A percentile compares a stretch with the other conserved stretches of the same genome.
phyloP scores from a whole-genome alignment of 1,139 yeast genomes.

The Saccharomyces hybrid region DNA sequence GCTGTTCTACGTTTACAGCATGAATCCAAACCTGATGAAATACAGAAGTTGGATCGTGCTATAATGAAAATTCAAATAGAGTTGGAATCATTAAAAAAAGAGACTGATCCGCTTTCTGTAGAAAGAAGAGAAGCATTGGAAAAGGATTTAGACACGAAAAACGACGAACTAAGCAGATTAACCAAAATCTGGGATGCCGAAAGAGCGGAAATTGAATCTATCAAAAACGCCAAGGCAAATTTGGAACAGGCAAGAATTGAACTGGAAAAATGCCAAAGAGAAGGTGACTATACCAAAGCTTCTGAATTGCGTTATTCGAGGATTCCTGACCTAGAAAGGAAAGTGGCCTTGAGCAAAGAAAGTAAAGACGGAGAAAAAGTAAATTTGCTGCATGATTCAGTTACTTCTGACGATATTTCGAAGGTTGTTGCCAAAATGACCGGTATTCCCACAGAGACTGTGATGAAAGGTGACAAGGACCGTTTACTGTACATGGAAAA shows the following conservation, averaged over 20 bases:
- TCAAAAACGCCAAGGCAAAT: conserved; percentile 71
- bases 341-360: conserved; percentile 46
- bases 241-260: conserved; percentile 80
- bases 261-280: conserved; percentile 73
- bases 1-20: conserved; percentile 90
- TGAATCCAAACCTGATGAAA: conserved; percentile 93
- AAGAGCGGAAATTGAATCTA: conserved; percentile 60
- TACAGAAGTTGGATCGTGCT: conserved; percentile 78
- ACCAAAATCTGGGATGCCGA: conserved; percentile 86
- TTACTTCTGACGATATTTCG: conserved; percentile 90
- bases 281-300: conserved; percentile 80
- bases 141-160: conserved; percentile 53
- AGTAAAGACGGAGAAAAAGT: conserved; percentile 29
- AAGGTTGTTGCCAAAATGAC: conserved; percentile 89
- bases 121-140: conserved; percentile 66
- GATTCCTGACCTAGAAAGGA: conserved; percentile 69
- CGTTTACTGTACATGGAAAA: conserved; percentile 82
- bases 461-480: conserved; percentile 92
- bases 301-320: conserved; percentile 81
- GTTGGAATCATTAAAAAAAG: conserved; percentile 85
- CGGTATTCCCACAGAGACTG: conserved; percentile 88
- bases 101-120: conserved; percentile 73
- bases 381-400: conserved; percentile 75
- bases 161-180: conserved; percentile 56
- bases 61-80: conserved; percentile 94